Percentiles rank a stretch among this genome's conserved stretches.
phyloP scores from a whole-genome alignment of 2,329 filamentous ascomycete genomes.

The Beauveria bassiana region DNA sequence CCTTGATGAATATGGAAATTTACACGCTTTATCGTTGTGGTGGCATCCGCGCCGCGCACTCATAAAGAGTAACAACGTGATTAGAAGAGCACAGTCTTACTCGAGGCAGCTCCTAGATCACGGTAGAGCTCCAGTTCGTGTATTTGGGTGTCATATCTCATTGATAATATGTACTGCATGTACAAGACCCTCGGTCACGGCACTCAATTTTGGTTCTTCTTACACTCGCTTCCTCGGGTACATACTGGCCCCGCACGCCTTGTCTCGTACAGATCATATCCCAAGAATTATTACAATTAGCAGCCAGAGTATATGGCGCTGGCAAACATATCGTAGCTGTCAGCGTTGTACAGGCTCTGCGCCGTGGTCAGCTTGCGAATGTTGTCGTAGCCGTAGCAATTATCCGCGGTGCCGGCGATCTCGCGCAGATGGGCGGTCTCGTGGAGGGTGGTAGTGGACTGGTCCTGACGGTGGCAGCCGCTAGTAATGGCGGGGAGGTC shows the following conservation, averaged over 20 bases:
- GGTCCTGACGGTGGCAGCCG: constrained; percentile 11
- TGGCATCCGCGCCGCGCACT: too few relatives aligned
- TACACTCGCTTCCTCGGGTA: neutral
- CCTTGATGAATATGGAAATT: too few relatives aligned
- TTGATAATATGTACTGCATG: neutral
- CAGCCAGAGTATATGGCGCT: constrained; percentile 13
- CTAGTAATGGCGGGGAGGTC: constrained; percentile 13
- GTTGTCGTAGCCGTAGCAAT: constrained; percentile 15
- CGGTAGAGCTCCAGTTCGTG: neutral
- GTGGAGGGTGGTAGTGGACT: constrained; percentile 10
- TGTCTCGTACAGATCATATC: neutral
- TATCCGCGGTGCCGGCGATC: constrained; percentile 6
- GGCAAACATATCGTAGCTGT: constrained; percentile 15
- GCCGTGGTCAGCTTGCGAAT: constrained; percentile 8
- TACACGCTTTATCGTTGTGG: too few relatives aligned
- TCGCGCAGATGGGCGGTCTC: constrained; percentile 9
- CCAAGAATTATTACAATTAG: neutral
- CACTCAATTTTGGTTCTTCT: neutral
- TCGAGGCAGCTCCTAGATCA: neutral
- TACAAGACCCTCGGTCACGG: neutral
- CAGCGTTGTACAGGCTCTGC: constrained; percentile 15
- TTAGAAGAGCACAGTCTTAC: too few relatives aligned
- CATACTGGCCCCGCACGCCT: neutral
- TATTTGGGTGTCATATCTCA: neutral
- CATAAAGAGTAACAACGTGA: too few relatives aligned